Evolutionary conservation across 1,284 basidiomycete genomes (phyloP).

Genomic region (Xanthoconium separans): DNA sequence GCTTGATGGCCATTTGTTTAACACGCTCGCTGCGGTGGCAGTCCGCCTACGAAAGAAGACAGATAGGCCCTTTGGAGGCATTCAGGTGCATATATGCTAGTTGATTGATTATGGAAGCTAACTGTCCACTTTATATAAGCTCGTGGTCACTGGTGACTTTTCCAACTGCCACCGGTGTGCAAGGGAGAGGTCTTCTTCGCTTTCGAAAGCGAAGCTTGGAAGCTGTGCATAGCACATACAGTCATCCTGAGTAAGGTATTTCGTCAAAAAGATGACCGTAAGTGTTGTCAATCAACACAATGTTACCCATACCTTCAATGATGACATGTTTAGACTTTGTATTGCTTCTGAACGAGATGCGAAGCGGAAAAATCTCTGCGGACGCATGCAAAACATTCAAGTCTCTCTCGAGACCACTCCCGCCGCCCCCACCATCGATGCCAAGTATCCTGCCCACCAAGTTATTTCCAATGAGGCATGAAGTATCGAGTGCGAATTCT

Average conservation of each 20-base stretch:
- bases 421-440: constrained; percentile 22
- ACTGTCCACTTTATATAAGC: constrained; percentile 24
- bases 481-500: constrained; percentile 37
- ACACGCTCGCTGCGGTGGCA: constrained; percentile 59
- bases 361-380: constrained; percentile 49
- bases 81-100: constrained; percentile 52
- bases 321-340: constrained; percentile 51
- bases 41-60: constrained; percentile 52
- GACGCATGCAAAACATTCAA: constrained; percentile 40
- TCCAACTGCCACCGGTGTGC: constrained; percentile 80
- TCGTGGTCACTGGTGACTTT: constrained; percentile 89
- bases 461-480: constrained; percentile 37
- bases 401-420: constrained; percentile 39
- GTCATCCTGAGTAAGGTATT: constrained; percentile 80
- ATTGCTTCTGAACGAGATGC: constrained; percentile 70
- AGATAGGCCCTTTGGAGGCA: constrained; percentile 72
- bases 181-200: constrained; percentile 50
- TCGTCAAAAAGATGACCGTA: constrained; percentile 52
- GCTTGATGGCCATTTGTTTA: constrained; percentile 78
- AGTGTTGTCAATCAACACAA: constrained; percentile 6
- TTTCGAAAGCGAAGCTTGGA: constrained; percentile 80
- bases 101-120: neutral
- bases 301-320: neutral
- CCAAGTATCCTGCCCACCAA: constrained; percentile 38
- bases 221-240: constrained; percentile 60